Conservation (phyloP, 768 basidiomycete genomes). For the Ramaria sp. region DNA sequence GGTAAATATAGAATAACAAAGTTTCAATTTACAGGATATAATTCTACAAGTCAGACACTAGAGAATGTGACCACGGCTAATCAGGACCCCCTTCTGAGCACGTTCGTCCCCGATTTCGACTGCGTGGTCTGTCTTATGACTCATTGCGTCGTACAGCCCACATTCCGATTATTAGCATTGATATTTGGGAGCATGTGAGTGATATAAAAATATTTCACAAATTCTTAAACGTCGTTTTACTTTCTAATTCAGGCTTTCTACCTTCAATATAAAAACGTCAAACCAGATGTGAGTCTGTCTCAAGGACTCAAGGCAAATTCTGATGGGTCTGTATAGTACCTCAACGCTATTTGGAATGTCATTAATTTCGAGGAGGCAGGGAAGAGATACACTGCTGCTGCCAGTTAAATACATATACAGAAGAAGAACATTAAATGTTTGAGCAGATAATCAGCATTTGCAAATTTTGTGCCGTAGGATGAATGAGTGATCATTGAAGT, state of each 20-base stretch:
- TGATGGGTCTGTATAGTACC: conserved; percentile 45
- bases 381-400: conserved; percentile 32
- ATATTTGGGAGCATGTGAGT: conserved; percentile 92
- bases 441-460: no score
- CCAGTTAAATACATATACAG: conserved; percentile 9
- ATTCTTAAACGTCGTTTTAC: neutral
- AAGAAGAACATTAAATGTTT: no score
- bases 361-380: conserved; percentile 95
- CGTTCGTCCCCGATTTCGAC: conserved; percentile 12
- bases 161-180: conserved; percentile 86
- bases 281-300: conserved; percentile 65
- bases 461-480: no score
- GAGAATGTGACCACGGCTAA: conserved; percentile 91
- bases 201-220: neutral
- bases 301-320: neutral
- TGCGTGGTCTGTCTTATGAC: neutral
- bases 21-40: no score
- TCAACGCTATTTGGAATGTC: conserved; percentile 91
- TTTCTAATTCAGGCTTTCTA: conserved; percentile 68
- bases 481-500: no score
- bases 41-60: conserved; percentile 53
- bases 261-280: conserved; percentile 79
- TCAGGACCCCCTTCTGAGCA: conserved; percentile 81
- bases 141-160: conserved; percentile 39
- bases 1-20: no score